Conservation (phyloP, 1,139 yeast genomes). For the Wickerhamiella infanticola region DNA sequence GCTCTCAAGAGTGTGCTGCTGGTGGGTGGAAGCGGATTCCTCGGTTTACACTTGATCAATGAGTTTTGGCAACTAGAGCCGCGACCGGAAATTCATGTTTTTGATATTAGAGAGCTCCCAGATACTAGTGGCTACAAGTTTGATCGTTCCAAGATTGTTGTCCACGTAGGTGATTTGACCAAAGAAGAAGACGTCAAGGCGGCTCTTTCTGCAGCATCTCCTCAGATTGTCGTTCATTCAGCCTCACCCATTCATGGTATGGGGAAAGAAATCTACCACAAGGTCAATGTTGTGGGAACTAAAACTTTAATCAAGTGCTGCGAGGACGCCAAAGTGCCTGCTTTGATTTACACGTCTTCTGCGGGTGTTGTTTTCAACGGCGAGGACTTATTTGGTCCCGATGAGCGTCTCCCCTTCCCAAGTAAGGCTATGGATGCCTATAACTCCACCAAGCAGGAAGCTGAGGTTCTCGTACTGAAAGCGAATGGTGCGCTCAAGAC, state of each 20-base stretch:
- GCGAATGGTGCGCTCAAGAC: constrained; percentile 53
- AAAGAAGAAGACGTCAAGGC: constrained; percentile 47
- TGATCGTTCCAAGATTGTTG: constrained; percentile 36
- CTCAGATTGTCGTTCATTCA: constrained; percentile 79
- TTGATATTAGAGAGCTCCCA: constrained; percentile 78
- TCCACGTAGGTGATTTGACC: constrained; percentile 77
- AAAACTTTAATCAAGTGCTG: constrained; percentile 51
- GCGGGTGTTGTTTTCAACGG: constrained; percentile 98
- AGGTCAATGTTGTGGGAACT: constrained; percentile 88
- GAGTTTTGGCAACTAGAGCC: constrained; percentile 58
- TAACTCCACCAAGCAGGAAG: constrained; percentile 86
- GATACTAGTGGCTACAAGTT: constrained; percentile 45
- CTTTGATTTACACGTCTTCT: constrained; percentile 85
- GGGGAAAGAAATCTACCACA: constrained; percentile 61
- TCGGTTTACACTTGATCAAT: constrained; percentile 81
- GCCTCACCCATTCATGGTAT: constrained; percentile 94
- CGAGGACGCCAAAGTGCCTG: constrained; percentile 31
- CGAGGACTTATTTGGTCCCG: constrained; percentile 74
- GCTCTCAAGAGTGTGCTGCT: constrained; percentile 48
- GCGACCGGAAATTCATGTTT: constrained; percentile 64
- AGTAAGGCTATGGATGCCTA: constrained; percentile 89
- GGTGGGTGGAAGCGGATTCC: constrained; percentile 89
- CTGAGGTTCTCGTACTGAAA: constrained; percentile 65
- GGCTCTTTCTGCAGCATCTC: constrained; percentile 45
- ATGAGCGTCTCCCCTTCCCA: constrained; percentile 91